These are phyloP conservation scores for Fallopia convolvulus DNA, from an alignment of 148 eudicot species.

Conservation along the genomic window DNA sequence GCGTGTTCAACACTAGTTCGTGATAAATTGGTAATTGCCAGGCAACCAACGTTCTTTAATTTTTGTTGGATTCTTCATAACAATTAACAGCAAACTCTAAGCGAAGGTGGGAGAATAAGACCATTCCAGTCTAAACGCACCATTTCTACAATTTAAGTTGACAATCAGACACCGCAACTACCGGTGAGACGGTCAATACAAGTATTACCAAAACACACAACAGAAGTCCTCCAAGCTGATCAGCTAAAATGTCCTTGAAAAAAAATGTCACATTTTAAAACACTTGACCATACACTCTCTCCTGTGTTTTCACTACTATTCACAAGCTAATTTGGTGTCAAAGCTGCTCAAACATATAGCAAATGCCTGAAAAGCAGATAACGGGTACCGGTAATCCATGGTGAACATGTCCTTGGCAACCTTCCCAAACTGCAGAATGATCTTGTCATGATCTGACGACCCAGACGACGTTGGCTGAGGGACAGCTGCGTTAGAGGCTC, in stretches of 20 bases:
- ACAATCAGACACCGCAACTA: neutral
- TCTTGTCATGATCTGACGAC: conserved; percentile 35
- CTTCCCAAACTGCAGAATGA: conserved; percentile 43
- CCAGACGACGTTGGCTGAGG: conserved; percentile 13
- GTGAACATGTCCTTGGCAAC: conserved; percentile 44
- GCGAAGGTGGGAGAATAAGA: neutral
- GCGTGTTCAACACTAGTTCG: too few relatives aligned
- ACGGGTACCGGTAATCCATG: conserved; percentile 49
- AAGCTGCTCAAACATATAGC: conserved; percentile 44
- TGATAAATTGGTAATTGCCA: too few relatives aligned
- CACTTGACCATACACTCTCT: neutral
- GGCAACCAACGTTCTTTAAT: neutral
- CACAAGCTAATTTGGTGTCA: conserved; percentile 47
- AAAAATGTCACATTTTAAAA: neutral
- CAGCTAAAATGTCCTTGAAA: neutral
- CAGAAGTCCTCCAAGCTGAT: neutral
- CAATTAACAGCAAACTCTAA: neutral
- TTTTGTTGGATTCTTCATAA: neutral
- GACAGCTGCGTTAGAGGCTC: neutral
- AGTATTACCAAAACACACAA: neutral
- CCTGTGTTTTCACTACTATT: conserved; percentile 18
- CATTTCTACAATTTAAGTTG: neutral
- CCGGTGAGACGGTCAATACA: neutral
- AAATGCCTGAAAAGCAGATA: conserved; percentile 45
- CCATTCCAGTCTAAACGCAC: conserved; percentile 1